Conservation (phyloP, 352 stramenopile genomes). For the Phytophthora pinifolia region DNA sequence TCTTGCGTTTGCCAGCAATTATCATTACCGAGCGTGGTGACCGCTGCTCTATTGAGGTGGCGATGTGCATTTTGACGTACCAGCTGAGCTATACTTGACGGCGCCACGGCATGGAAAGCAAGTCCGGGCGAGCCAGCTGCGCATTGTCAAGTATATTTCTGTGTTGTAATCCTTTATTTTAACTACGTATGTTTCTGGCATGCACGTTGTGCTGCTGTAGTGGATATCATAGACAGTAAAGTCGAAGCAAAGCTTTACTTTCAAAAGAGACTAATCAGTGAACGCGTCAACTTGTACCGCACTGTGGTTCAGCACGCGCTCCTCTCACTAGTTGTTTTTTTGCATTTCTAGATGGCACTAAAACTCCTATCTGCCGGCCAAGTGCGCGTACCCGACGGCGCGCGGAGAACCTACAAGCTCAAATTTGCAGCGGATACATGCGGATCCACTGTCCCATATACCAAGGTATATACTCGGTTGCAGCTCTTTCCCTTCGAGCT, state of each 20-base stretch:
- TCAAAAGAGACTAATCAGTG: conserved; percentile 1
- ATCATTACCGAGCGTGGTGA: not conserved
- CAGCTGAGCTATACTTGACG: not conserved
- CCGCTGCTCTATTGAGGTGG: not conserved
- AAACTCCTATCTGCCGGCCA: not conserved
- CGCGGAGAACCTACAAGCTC: not conserved
- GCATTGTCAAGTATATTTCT: conserved; percentile 1
- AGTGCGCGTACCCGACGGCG: not conserved
- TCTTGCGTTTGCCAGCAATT: not conserved
- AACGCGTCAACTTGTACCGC: not conserved
- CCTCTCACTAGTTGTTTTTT: not conserved
- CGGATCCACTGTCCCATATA: not conserved
- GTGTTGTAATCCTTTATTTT: not conserved
- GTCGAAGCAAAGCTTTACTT: conserved; percentile 1
- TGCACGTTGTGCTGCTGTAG: not conserved
- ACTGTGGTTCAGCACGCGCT: not conserved
- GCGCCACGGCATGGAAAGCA: not conserved
- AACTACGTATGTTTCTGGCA: not conserved
- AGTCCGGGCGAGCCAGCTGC: not conserved
- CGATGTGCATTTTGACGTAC: not conserved
- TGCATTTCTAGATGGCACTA: not conserved
- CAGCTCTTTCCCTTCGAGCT: not conserved
- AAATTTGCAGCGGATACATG: conserved; percentile 1
- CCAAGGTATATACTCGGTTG: not conserved
- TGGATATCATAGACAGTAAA: conserved; percentile 2